Evolutionary conservation across 1,139 yeast genomes (phyloP), one percentile per base, ranked within the genome.

Genomic region (Diutina siamensis): DNA sequence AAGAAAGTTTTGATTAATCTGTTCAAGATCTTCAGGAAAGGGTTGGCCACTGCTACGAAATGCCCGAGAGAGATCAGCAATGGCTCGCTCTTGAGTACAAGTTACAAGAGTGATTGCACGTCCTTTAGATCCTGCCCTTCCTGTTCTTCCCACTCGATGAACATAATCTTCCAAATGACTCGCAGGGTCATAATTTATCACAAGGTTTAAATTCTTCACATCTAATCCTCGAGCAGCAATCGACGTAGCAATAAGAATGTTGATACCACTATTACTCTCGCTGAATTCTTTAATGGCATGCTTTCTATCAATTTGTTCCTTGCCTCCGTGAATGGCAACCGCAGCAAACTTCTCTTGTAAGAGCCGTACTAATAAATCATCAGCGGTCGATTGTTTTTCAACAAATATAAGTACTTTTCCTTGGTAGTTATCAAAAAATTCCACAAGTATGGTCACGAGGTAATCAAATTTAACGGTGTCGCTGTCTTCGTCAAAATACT

Each of bases 101-200:
- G 78, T 65, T 2, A 94, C 69, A 53, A 92, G 77, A 0, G 97
- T 84, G 1, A 84, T 65, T 0, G 97, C 95, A 0, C 76, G 72
- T 0, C 98, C 98, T 20, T 52, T 63, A 40, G 72, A 72, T 0
- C 94, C 94, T 1, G 97, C 98, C 50, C 99, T 71, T 0, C 97
- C 99, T 0, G 99, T 94, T 51, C 99, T 70, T 0, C 99, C 99
- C 0, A 89, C 95, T 27, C 98, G 72, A 62, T 92, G 99, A 5
- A 94, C 94, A 57, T 92, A 92, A 59, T 94, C 98, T 51, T 94
- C 97, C 74, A 89, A 75, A 51, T 92, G 95, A 52, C 75, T 84
- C 0, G 97, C 95, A 0, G 96, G 81, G 58, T 92, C 96, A 57
- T 76, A 92, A 53, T 92, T 85, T 9, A 92, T 68, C 2, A 92